A percentile compares a stretch with the other conserved stretches of the same genome.
phyloP scores from a whole-genome alignment of 2,329 filamentous ascomycete genomes.

The Cordyceps fumosorosea region DNA sequence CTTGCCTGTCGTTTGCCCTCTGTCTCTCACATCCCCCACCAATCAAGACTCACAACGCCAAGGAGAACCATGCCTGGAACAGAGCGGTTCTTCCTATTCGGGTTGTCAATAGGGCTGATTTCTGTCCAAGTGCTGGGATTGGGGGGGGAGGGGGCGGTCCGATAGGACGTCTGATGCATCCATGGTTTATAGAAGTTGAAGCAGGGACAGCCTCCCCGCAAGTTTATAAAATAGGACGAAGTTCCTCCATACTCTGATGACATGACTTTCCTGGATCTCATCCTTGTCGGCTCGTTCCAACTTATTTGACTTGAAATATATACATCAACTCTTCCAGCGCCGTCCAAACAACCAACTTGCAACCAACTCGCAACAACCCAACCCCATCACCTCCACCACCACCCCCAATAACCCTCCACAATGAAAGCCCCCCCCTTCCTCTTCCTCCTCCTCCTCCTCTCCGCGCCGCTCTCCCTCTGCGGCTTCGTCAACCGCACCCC shows the following conservation, averaged over 20 bases:
- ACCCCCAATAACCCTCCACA: background rate
- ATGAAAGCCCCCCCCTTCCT: background rate
- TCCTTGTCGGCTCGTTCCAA: no score
- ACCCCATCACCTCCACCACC: background rate
- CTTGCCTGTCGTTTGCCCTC: background rate
- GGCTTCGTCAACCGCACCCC: background rate
- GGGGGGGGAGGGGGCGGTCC: no score
- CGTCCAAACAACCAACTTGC: background rate
- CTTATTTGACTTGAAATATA: no score
- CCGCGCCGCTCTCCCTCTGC: background rate
- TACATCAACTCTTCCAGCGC: no score
- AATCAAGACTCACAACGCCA: background rate
- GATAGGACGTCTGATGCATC: no score
- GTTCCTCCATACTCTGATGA: no score
- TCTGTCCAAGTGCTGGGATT: no score
- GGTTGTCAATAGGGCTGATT: background rate
- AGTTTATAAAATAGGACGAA: no score
- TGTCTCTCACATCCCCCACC: background rate
- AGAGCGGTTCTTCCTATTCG: background rate
- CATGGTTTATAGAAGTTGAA: no score
- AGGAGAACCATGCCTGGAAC: no score
- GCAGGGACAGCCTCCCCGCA: no score
- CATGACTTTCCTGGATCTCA: no score
- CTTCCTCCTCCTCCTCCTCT: background rate
- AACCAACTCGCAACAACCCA: background rate